phyloP scores from a whole-genome alignment of 257 asterid species.

The Rehmannia glutinosa region DNA sequence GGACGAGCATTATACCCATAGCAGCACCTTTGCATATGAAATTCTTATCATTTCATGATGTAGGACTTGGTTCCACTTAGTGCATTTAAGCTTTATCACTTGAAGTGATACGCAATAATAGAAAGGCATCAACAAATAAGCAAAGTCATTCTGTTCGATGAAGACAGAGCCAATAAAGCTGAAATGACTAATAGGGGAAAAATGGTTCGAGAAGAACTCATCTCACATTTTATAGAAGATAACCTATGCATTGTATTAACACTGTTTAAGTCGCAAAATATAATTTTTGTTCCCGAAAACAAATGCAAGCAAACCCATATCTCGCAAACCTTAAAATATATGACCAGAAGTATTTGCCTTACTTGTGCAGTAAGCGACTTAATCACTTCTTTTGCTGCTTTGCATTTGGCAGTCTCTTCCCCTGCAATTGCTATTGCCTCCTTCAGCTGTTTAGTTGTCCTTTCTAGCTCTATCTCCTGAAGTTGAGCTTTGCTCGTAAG shows the following conservation, averaged over 20 bases:
- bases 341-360: slow-evolving; percentile 23
- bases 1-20: too few relatives aligned
- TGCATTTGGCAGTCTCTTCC: slow-evolving; percentile 94
- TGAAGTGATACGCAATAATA: too few relatives aligned
- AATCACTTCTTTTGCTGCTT: slow-evolving; percentile 97
- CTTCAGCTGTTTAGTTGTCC: slow-evolving; percentile 70
- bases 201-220: neutral
- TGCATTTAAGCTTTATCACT: too few relatives aligned
- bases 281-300: neutral
- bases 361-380: slow-evolving; percentile 94
- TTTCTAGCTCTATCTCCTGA: slow-evolving; percentile 81
- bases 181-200: neutral
- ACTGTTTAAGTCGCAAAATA: neutral
- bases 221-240: neutral
- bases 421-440: slow-evolving; percentile 84
- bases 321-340: slow-evolving; percentile 13
- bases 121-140: too few relatives aligned
- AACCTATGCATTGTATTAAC: neutral
- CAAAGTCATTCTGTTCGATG: neutral
- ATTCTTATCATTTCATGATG: too few relatives aligned
- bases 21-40: too few relatives aligned
- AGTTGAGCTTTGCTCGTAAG: slow-evolving; percentile 72
- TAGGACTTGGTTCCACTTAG: too few relatives aligned
- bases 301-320: slow-evolving; percentile 3
- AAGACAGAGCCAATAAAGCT: neutral